These are phyloP conservation scores for Lineolata rhizophorae DNA, from an alignment of 495 filamentous ascomycete species.

Conservation along the genomic window DNA sequence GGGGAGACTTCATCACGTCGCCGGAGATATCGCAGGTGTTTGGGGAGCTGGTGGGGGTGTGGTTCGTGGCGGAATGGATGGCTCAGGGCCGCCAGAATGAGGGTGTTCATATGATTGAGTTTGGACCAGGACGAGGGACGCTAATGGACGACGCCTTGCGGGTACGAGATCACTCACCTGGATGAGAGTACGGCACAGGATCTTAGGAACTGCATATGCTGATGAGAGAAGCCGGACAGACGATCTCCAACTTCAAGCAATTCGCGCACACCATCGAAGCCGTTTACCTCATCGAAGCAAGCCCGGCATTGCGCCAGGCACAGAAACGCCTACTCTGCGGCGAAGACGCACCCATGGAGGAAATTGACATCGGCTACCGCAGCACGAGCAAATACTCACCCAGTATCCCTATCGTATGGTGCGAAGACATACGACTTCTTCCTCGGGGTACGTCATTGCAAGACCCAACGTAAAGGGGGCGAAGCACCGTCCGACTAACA, in stretches of 20 bases:
- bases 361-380: slow-evolving; percentile 51
- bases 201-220: too few relatives aligned
- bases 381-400: slow-evolving; percentile 54
- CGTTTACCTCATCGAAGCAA: slow-evolving; percentile 83
- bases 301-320: slow-evolving; percentile 43
- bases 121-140: slow-evolving; percentile 85
- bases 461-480: slow-evolving; percentile 4
- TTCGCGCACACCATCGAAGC: slow-evolving; percentile 58
- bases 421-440: slow-evolving; percentile 66
- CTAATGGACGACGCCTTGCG: slow-evolving; percentile 93
- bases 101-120: slow-evolving; percentile 72
- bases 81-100: slow-evolving; percentile 49
- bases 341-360: slow-evolving; percentile 33
- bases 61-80: slow-evolving; percentile 93
- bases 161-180: too few relatives aligned
- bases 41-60: slow-evolving; percentile 81
- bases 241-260: slow-evolving; percentile 57
- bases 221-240: too few relatives aligned
- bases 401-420: slow-evolving; percentile 56
- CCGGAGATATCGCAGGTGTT: slow-evolving; percentile 96
- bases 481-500: too few relatives aligned
- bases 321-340: slow-evolving; percentile 77
- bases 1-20: slow-evolving; percentile 89
- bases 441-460: slow-evolving; percentile 32
- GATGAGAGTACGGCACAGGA: too few relatives aligned